A percentile compares a stretch with the other conserved stretches of the same genome.
phyloP scores from a whole-genome alignment of 2,329 filamentous ascomycete genomes.

The Blastomyces emzantsi region DNA sequence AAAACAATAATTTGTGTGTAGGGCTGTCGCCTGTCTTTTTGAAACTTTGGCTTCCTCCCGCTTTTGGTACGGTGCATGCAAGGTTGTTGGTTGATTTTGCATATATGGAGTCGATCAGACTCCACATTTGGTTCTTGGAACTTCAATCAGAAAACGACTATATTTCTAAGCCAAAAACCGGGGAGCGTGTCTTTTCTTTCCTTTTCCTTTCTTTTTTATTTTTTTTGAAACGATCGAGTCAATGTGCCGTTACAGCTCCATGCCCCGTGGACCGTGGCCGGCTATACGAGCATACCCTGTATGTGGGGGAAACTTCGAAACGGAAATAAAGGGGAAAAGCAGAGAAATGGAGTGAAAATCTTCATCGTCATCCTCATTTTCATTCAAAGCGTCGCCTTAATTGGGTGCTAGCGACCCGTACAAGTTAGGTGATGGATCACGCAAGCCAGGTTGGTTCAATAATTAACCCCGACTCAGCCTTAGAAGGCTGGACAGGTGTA shows the following conservation, averaged over 20 bases:
- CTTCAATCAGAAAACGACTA: not conserved
- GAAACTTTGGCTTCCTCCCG: not conserved
- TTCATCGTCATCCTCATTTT: not conserved
- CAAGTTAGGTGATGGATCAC: too few relatives aligned
- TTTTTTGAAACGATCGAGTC: not conserved
- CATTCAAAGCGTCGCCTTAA: not conserved
- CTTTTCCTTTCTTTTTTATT: not conserved
- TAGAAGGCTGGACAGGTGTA: slow-evolving; percentile 1
- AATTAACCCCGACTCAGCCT: not conserved
- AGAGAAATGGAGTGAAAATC: not conserved
- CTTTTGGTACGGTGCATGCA: not conserved
- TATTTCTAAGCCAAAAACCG: not conserved
- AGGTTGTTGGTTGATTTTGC: not conserved
- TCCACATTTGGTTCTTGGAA: not conserved
- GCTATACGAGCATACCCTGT: not conserved
- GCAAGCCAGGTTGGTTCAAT: not conserved
- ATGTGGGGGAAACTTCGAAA: not conserved
- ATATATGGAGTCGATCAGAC: not conserved
- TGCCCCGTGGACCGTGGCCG: not conserved
- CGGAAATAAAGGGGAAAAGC: not conserved
- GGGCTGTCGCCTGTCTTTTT: not conserved
- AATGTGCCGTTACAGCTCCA: not conserved
- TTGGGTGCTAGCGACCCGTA: too few relatives aligned
- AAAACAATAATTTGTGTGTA: not conserved
- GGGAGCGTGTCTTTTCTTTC: not conserved